Base-by-base conservation (phyloP, 2,329 filamentous ascomycete species). In the Pseudogymnoascus sp. region DNA sequence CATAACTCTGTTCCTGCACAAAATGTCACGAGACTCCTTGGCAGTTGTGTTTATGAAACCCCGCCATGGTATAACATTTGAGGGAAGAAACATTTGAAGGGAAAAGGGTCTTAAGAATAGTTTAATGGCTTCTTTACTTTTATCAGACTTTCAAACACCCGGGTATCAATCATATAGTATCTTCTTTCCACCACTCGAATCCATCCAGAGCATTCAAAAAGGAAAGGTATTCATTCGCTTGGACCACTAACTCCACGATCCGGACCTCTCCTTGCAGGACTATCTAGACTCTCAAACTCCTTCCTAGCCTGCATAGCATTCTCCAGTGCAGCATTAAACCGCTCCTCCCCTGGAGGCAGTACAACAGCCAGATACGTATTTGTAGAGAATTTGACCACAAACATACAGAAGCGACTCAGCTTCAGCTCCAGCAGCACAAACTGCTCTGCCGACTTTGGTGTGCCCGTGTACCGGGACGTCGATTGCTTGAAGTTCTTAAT, bases 401-500 rank as follows among this genome's bases (percentile, higher is more conserved):
- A 96, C 75, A 97, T 88, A 76, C 91, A 96, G 79, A 97, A 97
- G 64, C 84, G 83, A 50, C 84, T 80, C 63, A 89, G 87, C 75
- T 91, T 93, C 76, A 93, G 86, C 75, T 92, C 88, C 79, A 93
- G 88, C 70, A 91, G 82, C 56, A 86, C 85, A 70, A 93, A 93
- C 75, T 92, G 89, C 75, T 91, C 90, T 4, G 88, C 87, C 67
- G 89, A 90, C 62, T 89, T 87, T n/a, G 89, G 88, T 26, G 89
- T 89, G 59, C 89, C 88, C 1, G 89, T 92, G 75, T 90, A 91
- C 69, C 88, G 86, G 63, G 85, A 87, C 65, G 85, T 83, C 67
- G 80, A 85, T 78, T 97, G 93, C 80, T 97, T 99, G 80, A 97
- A 97, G 64, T 93, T 93, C 79, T 99, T 99, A 77, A 99, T 89